phyloP scores from a whole-genome alignment of 805 yeast species.

The Torulaspora microellipsoides region DNA sequence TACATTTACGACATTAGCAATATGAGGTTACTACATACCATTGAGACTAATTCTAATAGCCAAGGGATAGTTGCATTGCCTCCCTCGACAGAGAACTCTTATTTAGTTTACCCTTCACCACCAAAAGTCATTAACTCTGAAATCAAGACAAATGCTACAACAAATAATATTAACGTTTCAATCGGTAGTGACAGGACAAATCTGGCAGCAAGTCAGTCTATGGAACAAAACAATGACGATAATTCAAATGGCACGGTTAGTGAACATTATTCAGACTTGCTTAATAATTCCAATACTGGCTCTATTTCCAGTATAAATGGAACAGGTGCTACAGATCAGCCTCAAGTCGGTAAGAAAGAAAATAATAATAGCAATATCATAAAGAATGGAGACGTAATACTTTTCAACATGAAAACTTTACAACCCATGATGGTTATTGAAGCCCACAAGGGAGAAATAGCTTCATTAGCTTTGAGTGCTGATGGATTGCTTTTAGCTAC shows the following conservation, averaged over 20 bases:
- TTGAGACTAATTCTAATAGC: slow-evolving; percentile 45
- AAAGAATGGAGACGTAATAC: slow-evolving; percentile 60
- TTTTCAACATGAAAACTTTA: slow-evolving; percentile 56
- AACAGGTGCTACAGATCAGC: slow-evolving; percentile 25
- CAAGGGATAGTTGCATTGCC: slow-evolving; percentile 62
- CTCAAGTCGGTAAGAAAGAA: slow-evolving; percentile 7
- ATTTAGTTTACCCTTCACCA: slow-evolving; percentile 72
- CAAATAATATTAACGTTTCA: slow-evolving; percentile 27
- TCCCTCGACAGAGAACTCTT: slow-evolving; percentile 46
- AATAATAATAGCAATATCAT: slow-evolving; percentile 13
- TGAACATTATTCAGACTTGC: not conserved
- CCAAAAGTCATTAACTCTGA: slow-evolving; percentile 47
- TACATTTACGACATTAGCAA: slow-evolving; percentile 70
- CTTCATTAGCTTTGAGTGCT: slow-evolving; percentile 55
- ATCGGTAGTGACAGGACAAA: slow-evolving; percentile 3
- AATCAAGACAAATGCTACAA: slow-evolving; percentile 28
- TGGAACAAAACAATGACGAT: slow-evolving; percentile 1
- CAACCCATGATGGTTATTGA: slow-evolving; percentile 66
- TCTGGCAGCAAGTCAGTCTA: slow-evolving; percentile 1
- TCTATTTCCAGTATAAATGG: slow-evolving; percentile 29
- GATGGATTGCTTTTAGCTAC: slow-evolving; percentile 70
- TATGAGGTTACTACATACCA: slow-evolving; percentile 57
- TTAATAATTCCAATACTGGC: not conserved
- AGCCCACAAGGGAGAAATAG: slow-evolving; percentile 68
- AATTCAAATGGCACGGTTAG: not conserved